phyloP scores from a whole-genome alignment of 495 filamentous ascomycete species.

The Clohesyomyces aquaticus region DNA sequence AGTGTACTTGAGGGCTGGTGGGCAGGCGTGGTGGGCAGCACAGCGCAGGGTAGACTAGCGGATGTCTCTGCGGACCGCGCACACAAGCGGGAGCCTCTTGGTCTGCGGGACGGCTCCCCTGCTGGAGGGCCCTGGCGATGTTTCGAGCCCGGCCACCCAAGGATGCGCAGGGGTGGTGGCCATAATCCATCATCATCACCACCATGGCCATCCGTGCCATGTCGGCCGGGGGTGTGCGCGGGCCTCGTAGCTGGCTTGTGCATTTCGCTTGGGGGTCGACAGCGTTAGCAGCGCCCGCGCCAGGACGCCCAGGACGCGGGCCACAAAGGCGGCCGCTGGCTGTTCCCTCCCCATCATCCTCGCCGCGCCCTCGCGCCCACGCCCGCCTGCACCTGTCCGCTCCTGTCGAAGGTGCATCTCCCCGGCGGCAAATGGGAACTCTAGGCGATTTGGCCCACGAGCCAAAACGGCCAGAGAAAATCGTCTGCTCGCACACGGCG shows the following conservation, averaged over 20 bases:
- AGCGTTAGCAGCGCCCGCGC: constrained; percentile 13
- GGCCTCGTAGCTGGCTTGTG: neutral
- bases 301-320: constrained; percentile 30
- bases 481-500: too few relatives aligned
- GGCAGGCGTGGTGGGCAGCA: constrained; percentile 2
- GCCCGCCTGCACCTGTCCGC: neutral
- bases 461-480: too few relatives aligned
- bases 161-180: neutral
- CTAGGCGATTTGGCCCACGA: constrained; percentile 1
- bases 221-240: too few relatives aligned
- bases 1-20: constrained; percentile 27
- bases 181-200: too few relatives aligned
- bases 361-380: neutral
- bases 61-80: neutral
- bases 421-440: constrained; percentile 39
- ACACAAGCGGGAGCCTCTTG: neutral
- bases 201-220: too few relatives aligned
- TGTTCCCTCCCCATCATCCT: too few relatives aligned
- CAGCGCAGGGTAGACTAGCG: neutral
- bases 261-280: neutral
- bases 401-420: neutral
- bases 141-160: constrained; percentile 1
- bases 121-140: neutral
- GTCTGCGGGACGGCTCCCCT: neutral
- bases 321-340: constrained; percentile 37